phyloP scores from a whole-genome alignment of 768 basidiomycete genomes.

The Rhodosporidiobolus sp. region DNA sequence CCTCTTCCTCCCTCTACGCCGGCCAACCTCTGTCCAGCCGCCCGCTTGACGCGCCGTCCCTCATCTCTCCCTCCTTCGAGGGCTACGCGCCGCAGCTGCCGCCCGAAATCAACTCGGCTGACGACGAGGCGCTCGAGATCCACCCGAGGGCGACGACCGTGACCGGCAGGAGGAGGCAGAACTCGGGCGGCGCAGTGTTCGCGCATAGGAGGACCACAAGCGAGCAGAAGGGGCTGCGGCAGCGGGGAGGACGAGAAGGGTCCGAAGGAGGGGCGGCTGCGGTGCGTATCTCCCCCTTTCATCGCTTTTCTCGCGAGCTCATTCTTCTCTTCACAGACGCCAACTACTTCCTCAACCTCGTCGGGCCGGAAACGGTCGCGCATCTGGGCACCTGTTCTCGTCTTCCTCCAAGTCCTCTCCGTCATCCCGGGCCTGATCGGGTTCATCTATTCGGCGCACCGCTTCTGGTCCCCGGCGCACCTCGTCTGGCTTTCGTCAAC shows the following conservation, averaged over 20 bases:
- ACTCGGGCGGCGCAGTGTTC: background rate
- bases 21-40: background rate
- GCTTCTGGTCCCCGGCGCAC: slow-evolving; percentile 21
- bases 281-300: too few species aligned
- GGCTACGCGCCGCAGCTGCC: background rate
- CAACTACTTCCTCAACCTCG: background rate
- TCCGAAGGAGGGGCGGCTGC: background rate
- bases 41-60: background rate
- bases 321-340: background rate
- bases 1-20: background rate
- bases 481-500: slow-evolving; percentile 19
- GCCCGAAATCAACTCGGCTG: background rate
- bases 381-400: slow-evolving; percentile 26
- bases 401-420: slow-evolving; percentile 36
- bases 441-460: slow-evolving; percentile 39
- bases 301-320: background rate
- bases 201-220: background rate
- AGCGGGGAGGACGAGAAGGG: background rate
- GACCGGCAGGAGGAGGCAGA: background rate
- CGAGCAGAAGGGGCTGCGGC: background rate
- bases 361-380: background rate
- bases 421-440: slow-evolving; percentile 38
- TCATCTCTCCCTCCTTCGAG: too few species aligned
- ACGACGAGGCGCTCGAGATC: slow-evolving; percentile 32
- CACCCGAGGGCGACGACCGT: background rate